Conservation (phyloP, 2,329 filamentous ascomycete genomes). For the Microcyclosporella mali region DNA sequence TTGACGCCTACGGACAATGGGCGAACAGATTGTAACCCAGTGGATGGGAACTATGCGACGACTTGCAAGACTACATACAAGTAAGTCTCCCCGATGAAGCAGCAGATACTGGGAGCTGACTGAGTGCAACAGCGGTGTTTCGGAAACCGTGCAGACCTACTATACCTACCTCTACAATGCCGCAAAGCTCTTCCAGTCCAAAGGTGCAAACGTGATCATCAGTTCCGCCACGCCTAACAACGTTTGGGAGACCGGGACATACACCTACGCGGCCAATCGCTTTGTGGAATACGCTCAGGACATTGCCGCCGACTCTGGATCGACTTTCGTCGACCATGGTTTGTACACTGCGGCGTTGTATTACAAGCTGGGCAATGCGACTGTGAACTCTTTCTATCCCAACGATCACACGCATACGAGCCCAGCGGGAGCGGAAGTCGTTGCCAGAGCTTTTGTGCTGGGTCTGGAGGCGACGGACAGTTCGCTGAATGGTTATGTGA, state of each 20-base stretch:
- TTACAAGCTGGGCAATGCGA: constrained; percentile 43
- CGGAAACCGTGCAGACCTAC: constrained; percentile 56
- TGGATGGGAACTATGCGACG: constrained; percentile 50
- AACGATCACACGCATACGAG: constrained; percentile 60
- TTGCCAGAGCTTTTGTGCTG: constrained; percentile 51
- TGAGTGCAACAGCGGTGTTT: constrained; percentile 7
- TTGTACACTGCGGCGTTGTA: constrained; percentile 52
- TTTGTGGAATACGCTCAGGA: constrained; percentile 53
- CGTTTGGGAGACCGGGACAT: constrained; percentile 54
- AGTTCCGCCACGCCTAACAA: constrained; percentile 58
- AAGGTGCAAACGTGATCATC: constrained; percentile 57
- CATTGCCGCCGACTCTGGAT: constrained; percentile 45
- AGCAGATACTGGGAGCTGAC: background rate
- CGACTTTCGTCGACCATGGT: constrained; percentile 54
- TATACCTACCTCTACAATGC: constrained; percentile 55
- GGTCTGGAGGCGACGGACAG: constrained; percentile 10
- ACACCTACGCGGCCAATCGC: constrained; percentile 42
- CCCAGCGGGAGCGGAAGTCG: constrained; percentile 49
- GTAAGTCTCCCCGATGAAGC: constrained; percentile 6
- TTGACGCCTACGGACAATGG: constrained; percentile 53
- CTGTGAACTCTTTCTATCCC: constrained; percentile 51
- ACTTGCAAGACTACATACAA: constrained; percentile 26
- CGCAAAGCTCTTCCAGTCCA: constrained; percentile 47
- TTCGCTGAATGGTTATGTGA: constrained; percentile 10
- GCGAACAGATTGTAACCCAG: constrained; percentile 51